Percentiles rank a stretch among this genome's conserved stretches.
phyloP scores from a whole-genome alignment of 208 protist species.

The Acanthamoeba royreba region DNA sequence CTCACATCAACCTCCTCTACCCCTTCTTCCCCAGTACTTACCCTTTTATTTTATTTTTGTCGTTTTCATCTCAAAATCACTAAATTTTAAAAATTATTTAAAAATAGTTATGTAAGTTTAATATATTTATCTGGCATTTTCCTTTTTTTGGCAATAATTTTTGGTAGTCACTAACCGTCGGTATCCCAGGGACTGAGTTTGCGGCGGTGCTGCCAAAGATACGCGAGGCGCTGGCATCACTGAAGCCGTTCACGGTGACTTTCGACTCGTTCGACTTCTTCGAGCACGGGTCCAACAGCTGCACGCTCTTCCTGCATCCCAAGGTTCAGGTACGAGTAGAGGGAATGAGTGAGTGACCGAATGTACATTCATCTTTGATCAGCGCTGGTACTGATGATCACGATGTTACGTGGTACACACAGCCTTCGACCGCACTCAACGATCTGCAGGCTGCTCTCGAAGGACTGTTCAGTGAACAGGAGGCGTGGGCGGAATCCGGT shows the following conservation, averaged over 20 bases:
- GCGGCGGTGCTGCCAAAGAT: neutral
- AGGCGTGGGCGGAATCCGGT: constrained; percentile 8
- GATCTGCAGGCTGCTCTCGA: constrained; percentile 48
- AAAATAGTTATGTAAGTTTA: neutral
- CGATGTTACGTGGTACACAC: neutral
- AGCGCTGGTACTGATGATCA: no score
- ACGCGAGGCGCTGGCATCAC: neutral
- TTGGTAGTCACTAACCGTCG: neutral
- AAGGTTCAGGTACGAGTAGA: neutral
- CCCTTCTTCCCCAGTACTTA: constrained; percentile 22
- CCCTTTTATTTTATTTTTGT: neutral
- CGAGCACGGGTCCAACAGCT: constrained; percentile 28
- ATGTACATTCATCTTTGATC: no score
- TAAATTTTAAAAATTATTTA: no score
- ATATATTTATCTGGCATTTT: no score
- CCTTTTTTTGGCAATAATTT: neutral
- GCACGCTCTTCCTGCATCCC: neutral
- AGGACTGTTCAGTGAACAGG: constrained; percentile 43
- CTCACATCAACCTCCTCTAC: constrained; percentile 49
- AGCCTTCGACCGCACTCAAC: constrained; percentile 26
- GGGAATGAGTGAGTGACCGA: no score
- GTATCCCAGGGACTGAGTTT: neutral
- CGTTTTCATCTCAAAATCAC: no score
- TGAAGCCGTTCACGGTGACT: constrained; percentile 22
- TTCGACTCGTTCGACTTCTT: constrained; percentile 42